A percentile compares a stretch with the other conserved stretches of the same genome.
Evolutionary conservation across 2,329 filamentous ascomycete species (phyloP).

Genomic region (Fonsecaea pedrosoi): DNA sequence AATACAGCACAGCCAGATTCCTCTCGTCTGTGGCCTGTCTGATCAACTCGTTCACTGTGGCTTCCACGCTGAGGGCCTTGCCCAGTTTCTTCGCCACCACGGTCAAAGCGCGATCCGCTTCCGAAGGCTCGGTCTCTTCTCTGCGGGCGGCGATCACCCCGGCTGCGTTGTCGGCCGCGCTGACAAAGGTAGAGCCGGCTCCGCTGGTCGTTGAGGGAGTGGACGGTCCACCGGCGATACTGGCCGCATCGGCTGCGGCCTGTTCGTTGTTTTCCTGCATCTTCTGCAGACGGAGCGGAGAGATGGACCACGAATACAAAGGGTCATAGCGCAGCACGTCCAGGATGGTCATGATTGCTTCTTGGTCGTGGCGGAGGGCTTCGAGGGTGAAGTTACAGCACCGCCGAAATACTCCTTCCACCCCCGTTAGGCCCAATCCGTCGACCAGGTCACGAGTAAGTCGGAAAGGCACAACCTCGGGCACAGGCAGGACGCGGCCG

Average conservation of each 20-base stretch:
- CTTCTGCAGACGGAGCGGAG: slow-evolving; percentile 68
- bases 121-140: slow-evolving; percentile 65
- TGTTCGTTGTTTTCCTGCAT: slow-evolving; percentile 66
- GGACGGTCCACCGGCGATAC: slow-evolving; percentile 25
- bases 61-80: slow-evolving; percentile 90
- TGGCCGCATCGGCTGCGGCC: slow-evolving; percentile 45
- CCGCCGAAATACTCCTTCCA: slow-evolving; percentile 94
- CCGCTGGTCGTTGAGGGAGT: slow-evolving; percentile 41
- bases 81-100: slow-evolving; percentile 95
- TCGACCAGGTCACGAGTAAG: slow-evolving; percentile 94
- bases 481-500: slow-evolving; percentile 90
- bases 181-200: slow-evolving; percentile 30
- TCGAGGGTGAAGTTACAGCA: slow-evolving; percentile 98
- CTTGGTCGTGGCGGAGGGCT: slow-evolving; percentile 90
- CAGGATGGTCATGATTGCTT: slow-evolving; percentile 97
- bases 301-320: slow-evolving; percentile 93
- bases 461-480: slow-evolving; percentile 94
- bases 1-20: slow-evolving; percentile 90
- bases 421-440: slow-evolving; percentile 93
- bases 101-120: slow-evolving; percentile 89
- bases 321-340: slow-evolving; percentile 98
- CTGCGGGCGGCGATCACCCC: slow-evolving; percentile 40
- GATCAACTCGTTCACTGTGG: slow-evolving; percentile 95
- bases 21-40: slow-evolving; percentile 92
- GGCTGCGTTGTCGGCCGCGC: background rate